Base-by-base conservation (phyloP, 495 filamentous ascomycete genomes). In the Penicillium psychrofluorescens region DNA sequence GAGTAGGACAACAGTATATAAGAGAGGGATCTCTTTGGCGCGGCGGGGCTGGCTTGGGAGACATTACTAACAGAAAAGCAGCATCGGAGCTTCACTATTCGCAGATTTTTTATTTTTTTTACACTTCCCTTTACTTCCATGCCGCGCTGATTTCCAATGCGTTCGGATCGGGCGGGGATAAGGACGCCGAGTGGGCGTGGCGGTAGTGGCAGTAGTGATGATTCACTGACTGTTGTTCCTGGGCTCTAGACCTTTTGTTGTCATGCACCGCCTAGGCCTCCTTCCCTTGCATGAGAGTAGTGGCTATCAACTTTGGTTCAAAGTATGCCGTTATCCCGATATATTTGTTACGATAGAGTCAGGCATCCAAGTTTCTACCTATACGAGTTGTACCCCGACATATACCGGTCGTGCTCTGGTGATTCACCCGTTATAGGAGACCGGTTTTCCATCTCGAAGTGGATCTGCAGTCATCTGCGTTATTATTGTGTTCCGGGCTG, bases 141-240 rank as follows among this genome's bases (percentile, higher is more conserved):
- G 22, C 44, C 37, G 39, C 35, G 44, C 35, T 52, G 53, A 46
- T 58, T 60, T 51, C 46, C 46, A 53, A 55, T 51, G 43, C 51
- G 2, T 52, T 57, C 49, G 58, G 58, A 59, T 39, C 42, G 33
- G 53, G 53, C 59, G 64, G 64, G 59, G 54, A 62, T 67, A 65
- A 53, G 36, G 44, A 15, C 36, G 47, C 56, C 54, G 55, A 48
- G 36, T 41, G 49, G 59, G 61, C 64, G 64, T 67, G 64, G 61
- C 57, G 55, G 35, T 41, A 41, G 40, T 39, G 50, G 47, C 51
- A 48, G 51, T 50, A 49, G 22, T 22, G 22, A 22, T 22, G 22
- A 22, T 22, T 22, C 22, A 22, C 22, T 22, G 22, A 22, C 4
- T 22, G 22, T 22, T 22, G 22, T 22, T 22, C 22, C 22, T 22